A percentile compares a stretch with the other conserved stretches of the same genome.
These are phyloP conservation scores for Gonapodya prolifera DNA, from an alignment of 192 early-diverging fungal species.

Conservation along the genomic window DNA sequence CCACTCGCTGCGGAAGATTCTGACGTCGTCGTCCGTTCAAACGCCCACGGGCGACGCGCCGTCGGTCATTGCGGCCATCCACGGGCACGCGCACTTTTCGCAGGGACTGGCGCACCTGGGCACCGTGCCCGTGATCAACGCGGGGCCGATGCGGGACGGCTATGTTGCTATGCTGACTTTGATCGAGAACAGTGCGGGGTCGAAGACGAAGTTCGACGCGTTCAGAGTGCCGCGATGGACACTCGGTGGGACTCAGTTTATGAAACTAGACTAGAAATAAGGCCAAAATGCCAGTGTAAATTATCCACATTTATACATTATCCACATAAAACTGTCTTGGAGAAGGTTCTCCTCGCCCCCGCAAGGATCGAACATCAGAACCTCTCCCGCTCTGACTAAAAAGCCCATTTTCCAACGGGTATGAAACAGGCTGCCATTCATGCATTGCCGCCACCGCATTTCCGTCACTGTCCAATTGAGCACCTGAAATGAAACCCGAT, in stretches of 20 bases:
- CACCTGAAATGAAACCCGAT: too few relatives aligned
- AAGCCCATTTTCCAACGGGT: not conserved
- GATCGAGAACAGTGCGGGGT: too few relatives aligned
- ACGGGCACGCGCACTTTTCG: not conserved
- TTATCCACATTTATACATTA: not conserved
- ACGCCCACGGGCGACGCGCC: not conserved
- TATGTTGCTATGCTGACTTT: not conserved
- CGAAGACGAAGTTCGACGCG: too few relatives aligned
- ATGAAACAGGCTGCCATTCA: not conserved
- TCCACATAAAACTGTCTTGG: not conserved
- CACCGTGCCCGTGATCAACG: not conserved
- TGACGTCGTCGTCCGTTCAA: not conserved
- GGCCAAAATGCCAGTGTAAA: not conserved
- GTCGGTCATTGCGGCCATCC: not conserved
- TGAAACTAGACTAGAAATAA: not conserved
- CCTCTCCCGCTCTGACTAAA: not conserved
- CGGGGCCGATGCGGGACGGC: not conserved
- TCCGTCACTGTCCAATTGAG: too few relatives aligned
- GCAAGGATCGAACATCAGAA: not conserved
- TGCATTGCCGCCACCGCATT: not conserved
- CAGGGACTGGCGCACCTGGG: not conserved
- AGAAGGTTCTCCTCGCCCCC: not conserved
- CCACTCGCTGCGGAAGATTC: not conserved
- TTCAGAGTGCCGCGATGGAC: too few relatives aligned
- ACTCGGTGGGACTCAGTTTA: too few relatives aligned